phyloP scores from a whole-genome alignment of 257 asterid species.

The Solanum pennellii region DNA sequence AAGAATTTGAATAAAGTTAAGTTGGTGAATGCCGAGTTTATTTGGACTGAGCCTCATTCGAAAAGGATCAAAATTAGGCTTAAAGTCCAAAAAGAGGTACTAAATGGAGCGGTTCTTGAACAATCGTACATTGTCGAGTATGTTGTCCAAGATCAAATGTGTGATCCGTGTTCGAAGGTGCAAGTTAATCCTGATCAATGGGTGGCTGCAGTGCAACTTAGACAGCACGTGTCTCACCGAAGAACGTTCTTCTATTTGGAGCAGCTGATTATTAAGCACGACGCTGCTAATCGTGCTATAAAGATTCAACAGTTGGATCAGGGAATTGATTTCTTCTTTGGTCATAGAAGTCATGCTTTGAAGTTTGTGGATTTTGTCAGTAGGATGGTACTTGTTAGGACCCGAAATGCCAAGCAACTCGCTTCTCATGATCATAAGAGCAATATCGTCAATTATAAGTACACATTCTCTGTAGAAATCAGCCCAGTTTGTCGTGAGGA shows the following conservation, averaged over 20 bases:
- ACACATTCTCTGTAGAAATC: conserved; percentile 41
- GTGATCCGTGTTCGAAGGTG: conserved; percentile 38
- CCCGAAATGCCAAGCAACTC: conserved; percentile 29
- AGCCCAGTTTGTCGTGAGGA: conserved; percentile 46
- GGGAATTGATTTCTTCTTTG: conserved; percentile 45
- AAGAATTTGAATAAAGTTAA: background rate
- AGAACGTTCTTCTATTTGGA: conserved; percentile 47
- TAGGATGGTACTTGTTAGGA: conserved; percentile 27
- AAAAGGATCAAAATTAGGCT: background rate
- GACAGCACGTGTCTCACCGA: conserved; percentile 52
- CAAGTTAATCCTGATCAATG: conserved; percentile 53
- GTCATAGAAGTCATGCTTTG: conserved; percentile 31
- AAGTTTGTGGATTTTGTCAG: conserved; percentile 36
- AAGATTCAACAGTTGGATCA: conserved; percentile 42
- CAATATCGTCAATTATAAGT: conserved; percentile 28
- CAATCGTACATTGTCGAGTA: conserved; percentile 31
- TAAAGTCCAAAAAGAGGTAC: conserved; percentile 42
- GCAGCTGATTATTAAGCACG: conserved; percentile 51
- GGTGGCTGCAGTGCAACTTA: conserved; percentile 47
- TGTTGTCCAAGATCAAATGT: conserved; percentile 41
- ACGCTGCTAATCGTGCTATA: conserved; percentile 37
- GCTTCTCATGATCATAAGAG: conserved; percentile 46
- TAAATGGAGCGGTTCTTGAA: conserved; percentile 39
- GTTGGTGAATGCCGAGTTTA: background rate
- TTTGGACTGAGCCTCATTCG: background rate